Base-by-base conservation (phyloP, 352 stramenopile genomes). In the Pythium monospermum region DNA sequence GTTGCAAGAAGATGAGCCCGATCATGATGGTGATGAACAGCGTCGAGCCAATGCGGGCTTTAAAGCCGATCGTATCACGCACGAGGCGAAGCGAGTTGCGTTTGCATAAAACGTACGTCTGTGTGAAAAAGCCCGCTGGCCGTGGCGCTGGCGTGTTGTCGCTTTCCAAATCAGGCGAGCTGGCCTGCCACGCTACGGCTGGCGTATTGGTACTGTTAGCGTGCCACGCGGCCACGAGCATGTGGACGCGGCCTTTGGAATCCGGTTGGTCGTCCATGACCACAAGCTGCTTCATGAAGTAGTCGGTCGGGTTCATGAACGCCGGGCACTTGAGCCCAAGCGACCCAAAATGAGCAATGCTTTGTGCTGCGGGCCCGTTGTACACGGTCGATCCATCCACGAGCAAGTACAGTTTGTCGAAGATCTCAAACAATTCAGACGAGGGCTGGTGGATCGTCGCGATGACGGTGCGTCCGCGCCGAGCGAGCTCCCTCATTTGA, bases 401-500 rank as follows among this genome's bases (percentile, higher is more conserved):
- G 13, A 74, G 47, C 6, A 74, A 26, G 33, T 64, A 71, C 13
- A 74, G 58, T 18, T 55, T 57, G 59, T 74, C 66, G 53, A 74
- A 74, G 44, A 74, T 48, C 45, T 47, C 47, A 27, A 69, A 74
- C 16, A 74, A 37, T 31, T 74, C 66, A 2, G 66, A 82, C 49
- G 71, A 84, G 10, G 85, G 85, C 57, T 87, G 79, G 48, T 98
- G 91, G 59, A 98, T 95, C 2, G 93, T 94, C 41, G 80, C 80
- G 15, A 96, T 71, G 10, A 98, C 76, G 1, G 88, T 97, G 45
- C 91, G 73, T 0, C 86, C 81, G 36, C 75, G 53, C 48, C 90
- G 80, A 0, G 86, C 85, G 6, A 97, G 67, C 38, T 79, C 76
- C 22, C 66, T 69, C 47, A 88, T 62, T 53, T 76, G 68, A 0